Evolutionary conservation across 176 grass and related monocot genomes (phyloP).

Genomic region (Ampelocalamus luodianensis): DNA sequence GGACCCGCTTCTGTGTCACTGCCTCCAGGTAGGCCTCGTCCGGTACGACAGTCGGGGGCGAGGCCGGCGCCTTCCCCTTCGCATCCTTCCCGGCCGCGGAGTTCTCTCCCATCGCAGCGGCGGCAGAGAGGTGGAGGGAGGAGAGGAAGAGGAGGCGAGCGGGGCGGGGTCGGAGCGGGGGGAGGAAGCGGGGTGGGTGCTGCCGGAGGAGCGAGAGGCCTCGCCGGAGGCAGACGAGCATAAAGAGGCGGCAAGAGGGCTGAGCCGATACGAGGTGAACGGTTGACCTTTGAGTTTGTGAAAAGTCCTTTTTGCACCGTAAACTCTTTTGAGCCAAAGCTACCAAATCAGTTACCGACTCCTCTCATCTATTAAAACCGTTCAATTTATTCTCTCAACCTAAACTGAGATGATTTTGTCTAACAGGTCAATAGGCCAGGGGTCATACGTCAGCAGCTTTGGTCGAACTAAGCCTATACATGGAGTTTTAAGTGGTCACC

Average conservation of each 20-base stretch:
- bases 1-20: slow-evolving; percentile 64
- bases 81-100: slow-evolving; percentile 25
- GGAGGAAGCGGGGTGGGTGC: neutral
- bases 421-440: too few species aligned
- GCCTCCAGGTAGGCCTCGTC: slow-evolving; percentile 73
- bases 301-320: too few species aligned
- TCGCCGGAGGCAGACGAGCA: slow-evolving; percentile 58
- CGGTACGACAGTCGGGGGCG: slow-evolving; percentile 2
- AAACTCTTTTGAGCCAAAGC: too few species aligned
- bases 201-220: slow-evolving; percentile 49
- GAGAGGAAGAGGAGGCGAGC: slow-evolving; percentile 8
- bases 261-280: neutral
- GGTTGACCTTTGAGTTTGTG: neutral
- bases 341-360: too few species aligned
- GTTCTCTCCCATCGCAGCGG: slow-evolving; percentile 53
- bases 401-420: too few species aligned
- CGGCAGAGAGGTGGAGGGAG: slow-evolving; percentile 9
- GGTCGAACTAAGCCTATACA: too few species aligned
- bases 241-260: slow-evolving; percentile 32
- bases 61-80: slow-evolving; percentile 36
- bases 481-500: too few species aligned
- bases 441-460: too few species aligned
- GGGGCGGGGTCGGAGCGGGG: neutral
- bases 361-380: too few species aligned
- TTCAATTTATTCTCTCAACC: too few species aligned